These are phyloP conservation scores for Neoboletus brunneissimus DNA, from an alignment of 768 basidiomycete species.

Conservation along the genomic window DNA sequence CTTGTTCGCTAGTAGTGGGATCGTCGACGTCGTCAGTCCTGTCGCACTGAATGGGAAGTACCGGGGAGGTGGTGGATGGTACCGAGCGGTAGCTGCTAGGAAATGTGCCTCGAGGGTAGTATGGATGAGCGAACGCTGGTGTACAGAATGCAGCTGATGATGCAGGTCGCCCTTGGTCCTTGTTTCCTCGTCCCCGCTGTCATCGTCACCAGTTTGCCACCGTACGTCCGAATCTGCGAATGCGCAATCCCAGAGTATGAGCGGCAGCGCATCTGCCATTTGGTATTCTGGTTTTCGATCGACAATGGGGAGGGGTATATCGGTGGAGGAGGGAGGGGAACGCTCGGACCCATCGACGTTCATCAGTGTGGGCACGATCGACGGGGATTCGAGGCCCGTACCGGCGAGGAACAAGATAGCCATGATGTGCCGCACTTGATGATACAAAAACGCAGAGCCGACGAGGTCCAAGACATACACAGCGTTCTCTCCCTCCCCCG, in stretches of 20 bases:
- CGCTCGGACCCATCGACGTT: constrained; percentile 50
- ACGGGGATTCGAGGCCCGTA: constrained; percentile 69
- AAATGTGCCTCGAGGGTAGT: constrained; percentile 66
- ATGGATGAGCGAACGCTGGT: constrained; percentile 61
- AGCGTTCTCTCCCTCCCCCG: constrained; percentile 32
- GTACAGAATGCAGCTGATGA: constrained; percentile 51
- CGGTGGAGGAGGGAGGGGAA: not conserved
- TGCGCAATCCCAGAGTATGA: constrained; percentile 88
- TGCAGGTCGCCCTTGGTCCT: constrained; percentile 41
- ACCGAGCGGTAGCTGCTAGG: constrained; percentile 48
- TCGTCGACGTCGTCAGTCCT: constrained; percentile 19
- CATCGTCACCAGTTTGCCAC: constrained; percentile 64
- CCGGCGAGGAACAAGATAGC: constrained; percentile 88
- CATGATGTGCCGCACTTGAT: constrained; percentile 96
- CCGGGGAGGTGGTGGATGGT: constrained; percentile 45
- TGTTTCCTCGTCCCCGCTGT: constrained; percentile 18
- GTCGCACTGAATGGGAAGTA: constrained; percentile 37
- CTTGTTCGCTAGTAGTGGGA: constrained; percentile 14
- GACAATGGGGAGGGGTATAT: constrained; percentile 46
- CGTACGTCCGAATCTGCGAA: constrained; percentile 63
- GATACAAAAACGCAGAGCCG: constrained; percentile 89
- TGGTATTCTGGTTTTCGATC: constrained; percentile 83
- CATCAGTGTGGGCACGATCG: constrained; percentile 67
- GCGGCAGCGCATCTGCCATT: constrained; percentile 89
- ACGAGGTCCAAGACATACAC: constrained; percentile 76